Base-by-base conservation (phyloP, 441 rosid species). In the Capsella rubella region DNA sequence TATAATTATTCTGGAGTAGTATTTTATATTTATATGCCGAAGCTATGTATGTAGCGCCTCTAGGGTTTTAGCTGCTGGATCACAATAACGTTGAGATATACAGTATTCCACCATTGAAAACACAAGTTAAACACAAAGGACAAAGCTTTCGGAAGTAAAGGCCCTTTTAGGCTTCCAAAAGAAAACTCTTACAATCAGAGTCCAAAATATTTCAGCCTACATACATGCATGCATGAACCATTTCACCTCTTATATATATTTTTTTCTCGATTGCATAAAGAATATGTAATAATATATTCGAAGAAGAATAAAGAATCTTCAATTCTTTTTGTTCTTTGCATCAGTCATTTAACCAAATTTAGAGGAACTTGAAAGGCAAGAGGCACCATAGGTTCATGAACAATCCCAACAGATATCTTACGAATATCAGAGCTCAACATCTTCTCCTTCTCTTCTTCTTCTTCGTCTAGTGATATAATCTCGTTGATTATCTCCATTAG, bases 381-480 rank as follows among this genome's bases (percentile, higher is more conserved):
- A 49, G 83, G 83, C 73, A 83, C 37, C 64, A 76, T 21, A 32
- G 83, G 71, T 51, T 84, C 83, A 62, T 72, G 84, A 47, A 82
- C 74, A 58, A 78, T 68, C 67, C 74, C 80, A 39, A 59, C 27
- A 14, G 90, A 75, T 3, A 84, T 73, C 81, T 87, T 92, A 86
- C 84, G 85, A 15, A 82, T 87, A 3, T 81, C 76, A 29, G 85
- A 76, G 21, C 81, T 67, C 73, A 78, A 65, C 21, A 78, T 68
- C 21, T 72, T 74, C 32, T 27, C 57, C 27, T 32, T 61, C 1
- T 6, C 39, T 1, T 72, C 71, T 4, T 43, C 52, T 31, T 79
- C 84, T n/a, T 82, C 78, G 11, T 13, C 42, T 8, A 31, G 16
- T 35, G 39, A 47, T 0, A 14, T 27, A 11, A 60, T 68, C 57